Base-by-base conservation (phyloP, 306 rosid species). In the Cicer judaicum region DNA sequence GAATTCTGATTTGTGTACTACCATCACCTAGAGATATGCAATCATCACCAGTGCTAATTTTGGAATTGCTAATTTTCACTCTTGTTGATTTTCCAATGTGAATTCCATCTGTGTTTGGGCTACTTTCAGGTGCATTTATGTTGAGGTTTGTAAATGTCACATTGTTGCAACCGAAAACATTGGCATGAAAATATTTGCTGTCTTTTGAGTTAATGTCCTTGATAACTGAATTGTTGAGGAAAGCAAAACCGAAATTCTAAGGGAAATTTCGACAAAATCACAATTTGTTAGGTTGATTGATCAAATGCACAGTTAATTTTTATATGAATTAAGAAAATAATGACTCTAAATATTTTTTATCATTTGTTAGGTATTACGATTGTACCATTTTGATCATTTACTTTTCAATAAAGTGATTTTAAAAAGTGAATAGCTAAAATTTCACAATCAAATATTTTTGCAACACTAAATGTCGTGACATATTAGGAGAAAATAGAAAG, bases 11-110 rank as follows among this genome's bases (percentile, higher is more conserved):
- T 6, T 76, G 9, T 41, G 9, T 48, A 59, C 55, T 79, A 1
- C 88, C 89, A 34, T 85, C 88, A 5, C 86, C 84, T 0, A 85
- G 40, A 2, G 87, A 88, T 18, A 88, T 56, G 40, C 67, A 72
- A 56, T 72, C 76, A 41, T 56, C 67, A 7, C 56, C 74, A 1
- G 29, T 57, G 63, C 42, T 87, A 81, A 88, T 83, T 1, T 14
- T 40, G 0, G 85, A 0, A 38, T 83, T 41, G 2, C 52, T 74
- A 48, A 81, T 74, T 53, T n/a, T 79, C 72, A 81, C 70, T 29
- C 36, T 29, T 2, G 1, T 29, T 29, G 36, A 83, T n/a, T 75
- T 81, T 2, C 86, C 86, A 1, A 85, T 19, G 53, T 85, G 86
- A 8, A 83, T 83, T 66, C 89, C 87, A 42, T 85, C 86, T 0